phyloP scores from a whole-genome alignment of 306 rosid species.

The Corylus avellana region DNA sequence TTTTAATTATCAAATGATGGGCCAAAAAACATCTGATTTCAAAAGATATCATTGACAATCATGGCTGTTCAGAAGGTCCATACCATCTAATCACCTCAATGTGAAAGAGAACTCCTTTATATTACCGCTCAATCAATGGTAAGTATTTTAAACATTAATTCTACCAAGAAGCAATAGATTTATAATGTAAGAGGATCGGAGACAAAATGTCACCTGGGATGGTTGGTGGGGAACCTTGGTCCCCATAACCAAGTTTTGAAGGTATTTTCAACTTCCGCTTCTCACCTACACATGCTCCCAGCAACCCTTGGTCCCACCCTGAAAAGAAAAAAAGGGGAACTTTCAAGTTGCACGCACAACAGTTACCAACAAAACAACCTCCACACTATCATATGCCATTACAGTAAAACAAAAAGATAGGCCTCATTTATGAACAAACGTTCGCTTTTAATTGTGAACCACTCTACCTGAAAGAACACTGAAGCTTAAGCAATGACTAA shows the following conservation, averaged over 20 bases:
- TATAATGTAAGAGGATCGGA: background rate
- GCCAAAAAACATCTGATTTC: background rate
- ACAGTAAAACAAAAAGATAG: background rate
- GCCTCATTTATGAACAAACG: background rate
- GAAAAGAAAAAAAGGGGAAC: slow-evolving; percentile 17
- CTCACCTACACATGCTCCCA: slow-evolving; percentile 96
- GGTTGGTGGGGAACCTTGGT: slow-evolving; percentile 87
- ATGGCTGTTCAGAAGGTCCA: background rate
- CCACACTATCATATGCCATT: background rate
- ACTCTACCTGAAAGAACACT: background rate
- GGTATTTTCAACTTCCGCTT: slow-evolving; percentile 96
- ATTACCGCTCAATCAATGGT: background rate
- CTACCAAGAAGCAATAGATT: background rate
- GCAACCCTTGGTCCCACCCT: slow-evolving; percentile 99
- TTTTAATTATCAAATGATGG: background rate
- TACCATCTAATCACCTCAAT: background rate
- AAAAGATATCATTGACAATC: background rate
- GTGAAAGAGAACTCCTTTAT: background rate
- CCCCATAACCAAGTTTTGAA: slow-evolving; percentile 90
- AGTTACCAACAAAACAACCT: background rate
- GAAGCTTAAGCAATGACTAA: background rate
- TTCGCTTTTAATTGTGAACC: background rate
- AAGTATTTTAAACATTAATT: background rate
- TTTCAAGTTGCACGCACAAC: slow-evolving; percentile 5
- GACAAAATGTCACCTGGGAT: slow-evolving; percentile 67